Evolutionary conservation across 202 grass and related monocot species (phyloP).

Genomic region (Saccharum hybrid): DNA sequence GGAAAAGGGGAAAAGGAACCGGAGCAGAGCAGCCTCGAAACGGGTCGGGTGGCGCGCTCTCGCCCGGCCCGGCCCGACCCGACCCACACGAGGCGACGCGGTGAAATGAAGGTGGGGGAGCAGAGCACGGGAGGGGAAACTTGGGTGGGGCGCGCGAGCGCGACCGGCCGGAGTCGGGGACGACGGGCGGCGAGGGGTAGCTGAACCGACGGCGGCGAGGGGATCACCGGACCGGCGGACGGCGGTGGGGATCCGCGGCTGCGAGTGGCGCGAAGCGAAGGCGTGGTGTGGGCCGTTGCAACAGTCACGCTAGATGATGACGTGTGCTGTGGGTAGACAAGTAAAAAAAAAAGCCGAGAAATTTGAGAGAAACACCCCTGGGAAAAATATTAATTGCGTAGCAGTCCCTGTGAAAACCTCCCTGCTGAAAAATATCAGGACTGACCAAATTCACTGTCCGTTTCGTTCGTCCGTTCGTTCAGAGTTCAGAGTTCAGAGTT

Average conservation of each 20-base stretch:
- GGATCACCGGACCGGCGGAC: not conserved
- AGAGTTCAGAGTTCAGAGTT: too few relatives aligned
- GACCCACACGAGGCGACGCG: not conserved
- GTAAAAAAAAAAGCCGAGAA: not conserved
- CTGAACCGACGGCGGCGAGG: not conserved
- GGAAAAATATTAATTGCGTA: accelerated
- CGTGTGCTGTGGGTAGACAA: not conserved
- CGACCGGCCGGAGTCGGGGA: not conserved
- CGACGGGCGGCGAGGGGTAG: not conserved
- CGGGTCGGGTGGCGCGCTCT: slow-evolving; percentile 36
- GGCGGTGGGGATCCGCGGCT: not conserved
- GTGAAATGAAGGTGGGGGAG: not conserved
- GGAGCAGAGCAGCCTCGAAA: not conserved
- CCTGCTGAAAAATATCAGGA: not conserved
- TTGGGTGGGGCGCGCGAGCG: not conserved
- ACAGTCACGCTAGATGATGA: slow-evolving; percentile 34
- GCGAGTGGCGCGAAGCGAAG: slow-evolving; percentile 25
- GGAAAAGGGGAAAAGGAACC: slow-evolving; percentile 2
- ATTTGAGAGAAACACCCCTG: not conserved
- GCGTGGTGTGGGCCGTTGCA: slow-evolving; percentile 1
- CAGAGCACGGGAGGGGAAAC: not conserved
- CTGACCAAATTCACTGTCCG: too few relatives aligned
- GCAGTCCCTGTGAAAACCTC: not conserved
- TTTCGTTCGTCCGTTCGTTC: too few relatives aligned
- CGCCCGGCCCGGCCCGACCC: not conserved